These are phyloP conservation scores for Porcisia deanei DNA, from an alignment of 208 protist species.

Conservation along the genomic window DNA sequence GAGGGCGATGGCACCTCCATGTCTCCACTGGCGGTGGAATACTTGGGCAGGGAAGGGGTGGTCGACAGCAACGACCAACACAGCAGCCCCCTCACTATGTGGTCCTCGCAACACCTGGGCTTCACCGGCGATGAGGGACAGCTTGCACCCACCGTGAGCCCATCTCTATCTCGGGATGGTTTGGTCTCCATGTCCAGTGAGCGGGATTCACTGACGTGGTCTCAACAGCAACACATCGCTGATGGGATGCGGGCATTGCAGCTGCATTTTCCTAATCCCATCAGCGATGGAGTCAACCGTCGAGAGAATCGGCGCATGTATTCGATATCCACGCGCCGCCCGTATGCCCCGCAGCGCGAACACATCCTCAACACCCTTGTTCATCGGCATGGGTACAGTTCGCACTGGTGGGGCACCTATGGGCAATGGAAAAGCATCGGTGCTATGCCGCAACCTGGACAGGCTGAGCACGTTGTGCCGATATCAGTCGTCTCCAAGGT, in stretches of 20 bases:
- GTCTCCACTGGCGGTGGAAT: not conserved
- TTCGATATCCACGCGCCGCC: constrained; percentile 21
- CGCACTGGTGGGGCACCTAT: constrained; percentile 66
- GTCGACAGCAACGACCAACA: not conserved
- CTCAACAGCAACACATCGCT: not conserved
- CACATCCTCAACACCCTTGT: constrained; percentile 24
- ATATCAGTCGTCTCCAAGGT: constrained; percentile 31
- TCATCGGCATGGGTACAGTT: constrained; percentile 36
- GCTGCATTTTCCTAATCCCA: constrained; percentile 6
- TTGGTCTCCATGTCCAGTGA: not conserved
- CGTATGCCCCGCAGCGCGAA: constrained; percentile 21
- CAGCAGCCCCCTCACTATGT: not conserved
- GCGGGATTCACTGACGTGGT: not conserved
- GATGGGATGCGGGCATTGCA: not conserved
- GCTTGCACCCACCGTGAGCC: not conserved
- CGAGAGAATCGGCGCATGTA: not conserved
- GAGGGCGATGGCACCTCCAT: not conserved
- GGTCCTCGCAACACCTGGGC: not conserved
- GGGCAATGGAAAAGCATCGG: constrained; percentile 38
- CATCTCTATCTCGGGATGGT: not conserved
- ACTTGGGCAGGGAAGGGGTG: not conserved
- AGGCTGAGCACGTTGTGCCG: constrained; percentile 23
- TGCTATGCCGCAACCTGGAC: constrained; percentile 13
- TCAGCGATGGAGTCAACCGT: not conserved
- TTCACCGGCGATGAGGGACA: not conserved